Evolutionary conservation across 2,329 filamentous ascomycete species (phyloP).

Genomic region (Alternaria brassicicola): DNA sequence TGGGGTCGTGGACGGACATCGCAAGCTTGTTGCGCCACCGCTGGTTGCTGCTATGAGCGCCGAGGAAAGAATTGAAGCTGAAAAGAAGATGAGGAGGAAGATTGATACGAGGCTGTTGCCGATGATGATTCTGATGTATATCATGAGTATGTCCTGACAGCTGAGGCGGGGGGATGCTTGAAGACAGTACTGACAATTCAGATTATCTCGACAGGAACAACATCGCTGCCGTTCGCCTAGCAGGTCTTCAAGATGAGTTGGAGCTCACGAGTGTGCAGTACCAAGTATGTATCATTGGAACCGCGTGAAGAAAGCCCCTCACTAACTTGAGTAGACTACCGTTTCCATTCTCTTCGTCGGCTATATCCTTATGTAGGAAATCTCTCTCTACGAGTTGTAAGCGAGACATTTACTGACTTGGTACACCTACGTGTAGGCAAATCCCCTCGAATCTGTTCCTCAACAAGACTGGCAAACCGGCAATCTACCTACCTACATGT

Average conservation of each 20-base stretch:
- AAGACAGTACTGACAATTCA: neutral
- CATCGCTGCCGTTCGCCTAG: slow-evolving; percentile 68
- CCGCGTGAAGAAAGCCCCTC: neutral
- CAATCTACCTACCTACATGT: slow-evolving; percentile 50
- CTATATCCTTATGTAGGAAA: slow-evolving; percentile 52
- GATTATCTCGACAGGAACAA: slow-evolving; percentile 63
- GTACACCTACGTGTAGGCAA: slow-evolving; percentile 6
- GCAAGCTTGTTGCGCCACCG: slow-evolving; percentile 40
- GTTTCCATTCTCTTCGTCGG: slow-evolving; percentile 65
- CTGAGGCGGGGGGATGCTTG: neutral
- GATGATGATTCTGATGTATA: slow-evolving; percentile 75
- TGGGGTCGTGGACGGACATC: slow-evolving; percentile 11
- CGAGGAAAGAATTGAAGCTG: slow-evolving; percentile 60
- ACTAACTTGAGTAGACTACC: slow-evolving; percentile 27
- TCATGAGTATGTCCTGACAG: slow-evolving; percentile 68
- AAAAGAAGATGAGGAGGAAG: slow-evolving; percentile 69
- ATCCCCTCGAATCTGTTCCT: slow-evolving; percentile 57
- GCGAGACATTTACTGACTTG: neutral
- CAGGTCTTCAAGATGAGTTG: slow-evolving; percentile 67
- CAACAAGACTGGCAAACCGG: slow-evolving; percentile 49
- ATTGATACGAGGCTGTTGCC: slow-evolving; percentile 72
- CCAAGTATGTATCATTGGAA: slow-evolving; percentile 56
- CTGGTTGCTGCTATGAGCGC: slow-evolving; percentile 54
- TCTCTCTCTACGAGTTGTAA: neutral
- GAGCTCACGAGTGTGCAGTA: slow-evolving; percentile 64